Evolutionary conservation across 805 yeast species (phyloP).

Genomic region (Candida loeiensis): DNA sequence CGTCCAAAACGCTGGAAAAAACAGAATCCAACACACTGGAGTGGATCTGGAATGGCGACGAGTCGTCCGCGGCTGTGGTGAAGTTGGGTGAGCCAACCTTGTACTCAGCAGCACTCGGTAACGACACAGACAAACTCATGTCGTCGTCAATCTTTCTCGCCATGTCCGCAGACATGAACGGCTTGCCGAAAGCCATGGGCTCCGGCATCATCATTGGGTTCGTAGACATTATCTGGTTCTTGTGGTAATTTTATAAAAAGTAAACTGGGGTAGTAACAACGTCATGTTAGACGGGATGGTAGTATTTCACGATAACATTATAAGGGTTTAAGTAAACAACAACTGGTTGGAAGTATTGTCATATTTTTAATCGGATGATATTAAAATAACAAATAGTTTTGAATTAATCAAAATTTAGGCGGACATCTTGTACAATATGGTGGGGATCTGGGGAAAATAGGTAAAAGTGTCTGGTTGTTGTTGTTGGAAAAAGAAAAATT

Average conservation of each 20-base stretch:
- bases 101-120: constrained; percentile 8
- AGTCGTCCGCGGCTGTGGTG: constrained; percentile 8
- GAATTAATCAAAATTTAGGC: constrained; percentile 7
- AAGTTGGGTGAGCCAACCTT: constrained; percentile 5
- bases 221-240: constrained; percentile 21
- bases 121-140: constrained; percentile 1
- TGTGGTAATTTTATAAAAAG: too few species aligned
- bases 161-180: constrained; percentile 14
- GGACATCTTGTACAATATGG: constrained; percentile 9
- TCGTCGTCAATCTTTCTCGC: constrained; percentile 6
- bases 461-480: constrained; percentile 9
- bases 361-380: constrained; percentile 3
- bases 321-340: constrained; percentile 5
- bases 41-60: constrained; percentile 52
- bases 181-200: constrained; percentile 21
- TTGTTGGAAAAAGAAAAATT: constrained; percentile 8
- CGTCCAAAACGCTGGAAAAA: constrained; percentile 39
- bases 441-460: constrained; percentile 5
- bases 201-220: constrained; percentile 14
- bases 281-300: constrained; percentile 11
- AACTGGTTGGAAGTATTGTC: constrained; percentile 5
- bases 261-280: constrained; percentile 6
- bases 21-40: constrained; percentile 51
- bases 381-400: constrained; percentile 7
- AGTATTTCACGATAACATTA: constrained; percentile 8